Base-by-base conservation (phyloP, 352 stramenopile species). In the Phytophthora pinifolia region DNA sequence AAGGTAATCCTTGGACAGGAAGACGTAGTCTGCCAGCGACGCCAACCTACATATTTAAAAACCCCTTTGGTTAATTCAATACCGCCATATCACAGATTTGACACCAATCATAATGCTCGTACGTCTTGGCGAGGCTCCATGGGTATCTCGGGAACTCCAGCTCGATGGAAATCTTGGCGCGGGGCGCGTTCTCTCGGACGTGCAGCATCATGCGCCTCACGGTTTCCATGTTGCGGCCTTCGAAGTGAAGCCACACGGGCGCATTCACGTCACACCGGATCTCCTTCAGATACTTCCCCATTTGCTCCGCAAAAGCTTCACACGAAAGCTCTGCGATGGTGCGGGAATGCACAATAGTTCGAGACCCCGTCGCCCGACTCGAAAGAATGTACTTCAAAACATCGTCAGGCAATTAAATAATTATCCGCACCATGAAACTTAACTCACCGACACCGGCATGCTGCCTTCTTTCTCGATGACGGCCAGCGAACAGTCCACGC, bases 1-100 rank as follows among this genome's bases (percentile, higher is more conserved):
- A 25, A 92, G 56, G 43, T 89, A 89, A 46, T 89, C 79, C 43
- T 89, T 92, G 5, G 82, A 92, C 33, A 85, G 61, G 55, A 89
- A 92, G 10, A 74, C 77, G 37, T 76, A 74, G 41, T 88, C 62
- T 18, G 54, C 68, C 1, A 72, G 27, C 10, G 59, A 61, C 27
- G 70, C 62, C 20, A 92, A 30, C 39, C 81, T 91, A 41, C 15
- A 53, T 8, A 52, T 9, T n/a, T 36, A 34, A 18, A 34, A 48
- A 9, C 6, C 4, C 22, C 0, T 27, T 27, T 27, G 2, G 22
- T 27, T 4, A 27, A 6, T 27, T 27, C 22, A 3, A 27, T 27
- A 27, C 22, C 4, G 22, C 22, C 22, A 27, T 27, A 27, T 6
- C 22, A 27, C 22, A 27, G 6, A 3, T 6, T 27, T 27, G 22